phyloP scores from a whole-genome alignment of 345 rosid genomes.

The Mercurialis annua region DNA sequence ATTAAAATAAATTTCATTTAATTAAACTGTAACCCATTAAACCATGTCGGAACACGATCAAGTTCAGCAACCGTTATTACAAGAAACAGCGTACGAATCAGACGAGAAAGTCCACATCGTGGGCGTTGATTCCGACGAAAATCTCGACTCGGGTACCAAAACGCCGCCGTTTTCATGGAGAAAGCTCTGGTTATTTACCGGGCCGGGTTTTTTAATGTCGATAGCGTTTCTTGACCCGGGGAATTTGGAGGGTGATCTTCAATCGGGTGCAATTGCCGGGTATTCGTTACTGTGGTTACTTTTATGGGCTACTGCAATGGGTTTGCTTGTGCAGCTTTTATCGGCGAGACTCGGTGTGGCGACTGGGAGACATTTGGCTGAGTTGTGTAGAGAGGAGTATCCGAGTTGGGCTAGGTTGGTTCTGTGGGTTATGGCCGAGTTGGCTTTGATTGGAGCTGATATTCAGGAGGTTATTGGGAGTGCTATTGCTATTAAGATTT shows the following conservation, averaged over 20 bases:
- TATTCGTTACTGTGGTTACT: constrained; percentile 87
- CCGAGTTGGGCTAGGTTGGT: constrained; percentile 74
- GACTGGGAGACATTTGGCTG: constrained; percentile 88
- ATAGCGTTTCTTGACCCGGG: constrained; percentile 96
- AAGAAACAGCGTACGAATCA: constrained; percentile 66
- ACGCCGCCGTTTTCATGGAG: constrained; percentile 84
- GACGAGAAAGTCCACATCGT: constrained; percentile 69
- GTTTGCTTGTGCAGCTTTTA: constrained; percentile 79
- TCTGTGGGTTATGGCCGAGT: constrained; percentile 88
- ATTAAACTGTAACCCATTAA: constrained; percentile 5
- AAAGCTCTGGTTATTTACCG: constrained; percentile 90
- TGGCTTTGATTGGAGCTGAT: constrained; percentile 90
- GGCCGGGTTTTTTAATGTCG: constrained; percentile 92
- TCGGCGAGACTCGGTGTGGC: constrained; percentile 91
- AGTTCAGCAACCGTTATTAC: constrained; percentile 32
- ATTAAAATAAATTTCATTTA: too few species aligned
- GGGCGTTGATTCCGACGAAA: constrained; percentile 37
- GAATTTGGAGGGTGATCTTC: constrained; percentile 92
- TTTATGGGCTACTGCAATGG: constrained; percentile 95
- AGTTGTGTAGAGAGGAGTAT: constrained; percentile 86
- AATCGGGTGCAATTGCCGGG: constrained; percentile 92
- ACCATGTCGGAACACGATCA: constrained; percentile 16
- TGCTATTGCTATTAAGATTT: constrained; percentile 81
- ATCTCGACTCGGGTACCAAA: constrained; percentile 7
- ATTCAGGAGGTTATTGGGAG: constrained; percentile 95